Evolutionary conservation across 2,329 filamentous ascomycete genomes (phyloP).

Genomic region (Dothistroma pini): DNA sequence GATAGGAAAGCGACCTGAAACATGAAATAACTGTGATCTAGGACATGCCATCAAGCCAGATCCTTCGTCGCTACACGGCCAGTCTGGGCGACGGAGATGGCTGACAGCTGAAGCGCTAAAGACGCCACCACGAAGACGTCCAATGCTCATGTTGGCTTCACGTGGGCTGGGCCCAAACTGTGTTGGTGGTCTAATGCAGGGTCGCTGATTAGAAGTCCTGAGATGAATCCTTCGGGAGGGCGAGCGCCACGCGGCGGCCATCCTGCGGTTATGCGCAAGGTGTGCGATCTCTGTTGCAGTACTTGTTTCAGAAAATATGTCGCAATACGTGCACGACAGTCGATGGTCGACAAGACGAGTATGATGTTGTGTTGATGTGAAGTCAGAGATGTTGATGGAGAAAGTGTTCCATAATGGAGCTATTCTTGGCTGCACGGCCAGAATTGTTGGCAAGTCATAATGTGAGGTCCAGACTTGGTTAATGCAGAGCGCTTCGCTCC

Average conservation of each 20-base stretch:
- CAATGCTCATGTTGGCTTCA: not conserved
- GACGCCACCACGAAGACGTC: not conserved
- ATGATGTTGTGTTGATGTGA: not conserved
- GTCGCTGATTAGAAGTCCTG: not conserved
- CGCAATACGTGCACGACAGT: not conserved
- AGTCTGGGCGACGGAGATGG: not conserved
- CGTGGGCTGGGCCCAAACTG: not conserved
- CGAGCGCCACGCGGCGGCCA: not conserved
- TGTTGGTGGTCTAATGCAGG: not conserved
- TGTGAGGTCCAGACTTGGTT: no score
- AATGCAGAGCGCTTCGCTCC: no score
- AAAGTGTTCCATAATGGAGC: not conserved
- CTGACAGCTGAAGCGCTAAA: slow-evolving; percentile 3
- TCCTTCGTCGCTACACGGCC: not conserved
- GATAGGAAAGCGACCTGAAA: not conserved
- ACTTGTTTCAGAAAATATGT: not conserved
- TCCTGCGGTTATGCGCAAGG: not conserved
- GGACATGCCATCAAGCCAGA: not conserved
- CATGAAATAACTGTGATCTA: not conserved
- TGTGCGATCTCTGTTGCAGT: not conserved
- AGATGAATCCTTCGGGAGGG: not conserved
- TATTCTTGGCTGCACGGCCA: no score
- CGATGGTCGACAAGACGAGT: not conserved
- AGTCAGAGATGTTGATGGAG: not conserved
- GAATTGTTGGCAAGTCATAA: no score